These are phyloP conservation scores for Pulveroboletus frians DNA, from an alignment of 768 basidiomycete genomes.

Conservation along the genomic window DNA sequence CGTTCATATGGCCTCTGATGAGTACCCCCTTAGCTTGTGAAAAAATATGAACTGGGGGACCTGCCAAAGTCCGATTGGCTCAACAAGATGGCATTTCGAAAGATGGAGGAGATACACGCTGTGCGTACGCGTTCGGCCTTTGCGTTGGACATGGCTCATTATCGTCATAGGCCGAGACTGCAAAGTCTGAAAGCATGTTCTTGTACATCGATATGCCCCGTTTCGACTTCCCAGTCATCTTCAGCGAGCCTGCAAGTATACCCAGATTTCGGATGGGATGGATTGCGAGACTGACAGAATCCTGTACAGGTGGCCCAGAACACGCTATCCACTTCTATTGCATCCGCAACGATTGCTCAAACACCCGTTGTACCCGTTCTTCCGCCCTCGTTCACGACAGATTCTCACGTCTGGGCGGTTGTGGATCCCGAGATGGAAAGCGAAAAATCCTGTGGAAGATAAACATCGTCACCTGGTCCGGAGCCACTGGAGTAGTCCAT, in stretches of 20 bases:
- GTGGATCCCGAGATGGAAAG: conserved; percentile 86
- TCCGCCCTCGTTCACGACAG: conserved; percentile 49
- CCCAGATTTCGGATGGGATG: not conserved
- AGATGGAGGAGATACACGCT: conserved; percentile 92
- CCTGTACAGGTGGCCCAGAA: conserved; percentile 37
- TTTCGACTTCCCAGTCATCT: conserved; percentile 97
- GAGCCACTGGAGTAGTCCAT: conserved; percentile 90
- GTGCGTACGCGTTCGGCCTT: conserved; percentile 39
- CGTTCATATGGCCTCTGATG: not conserved
- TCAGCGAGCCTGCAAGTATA: conserved; percentile 73
- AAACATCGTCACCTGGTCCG: conserved; percentile 93
- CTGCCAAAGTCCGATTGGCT: conserved; percentile 94
- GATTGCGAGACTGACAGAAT: not conserved
- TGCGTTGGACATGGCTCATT: not conserved
- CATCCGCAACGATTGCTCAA: conserved; percentile 39
- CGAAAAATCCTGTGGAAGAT: conserved; percentile 94
- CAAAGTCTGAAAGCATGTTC: conserved; percentile 90
- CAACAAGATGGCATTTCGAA: conserved; percentile 87
- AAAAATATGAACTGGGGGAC: conserved; percentile 95
- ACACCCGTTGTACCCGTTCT: conserved; percentile 37
- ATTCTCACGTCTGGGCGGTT: conserved; percentile 78
- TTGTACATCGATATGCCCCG: conserved; percentile 93
- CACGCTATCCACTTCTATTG: conserved; percentile 38
- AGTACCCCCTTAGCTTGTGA: conserved; percentile 56
- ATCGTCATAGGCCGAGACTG: conserved; percentile 71